Conservation (phyloP, 345 rosid species). For the Hibiscus trionum region DNA sequence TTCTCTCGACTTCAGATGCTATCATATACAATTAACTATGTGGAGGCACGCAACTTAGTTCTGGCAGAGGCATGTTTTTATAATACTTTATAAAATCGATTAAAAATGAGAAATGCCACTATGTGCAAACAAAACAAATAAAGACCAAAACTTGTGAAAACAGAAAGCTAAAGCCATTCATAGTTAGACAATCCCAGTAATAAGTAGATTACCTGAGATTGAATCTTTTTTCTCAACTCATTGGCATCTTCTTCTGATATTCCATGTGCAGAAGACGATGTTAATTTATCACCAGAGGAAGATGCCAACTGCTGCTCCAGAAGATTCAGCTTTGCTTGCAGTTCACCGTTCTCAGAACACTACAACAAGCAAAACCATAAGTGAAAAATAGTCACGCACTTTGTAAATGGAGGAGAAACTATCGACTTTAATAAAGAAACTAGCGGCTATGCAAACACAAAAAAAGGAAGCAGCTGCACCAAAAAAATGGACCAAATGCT, state of each 20-base stretch:
- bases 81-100: too few species aligned
- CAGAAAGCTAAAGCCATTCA: neutral
- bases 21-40: neutral
- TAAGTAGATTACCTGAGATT: conserved; percentile 52
- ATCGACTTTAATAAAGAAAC: neutral
- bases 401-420: conserved; percentile 6
- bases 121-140: too few species aligned
- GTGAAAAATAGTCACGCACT: neutral
- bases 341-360: conserved; percentile 77
- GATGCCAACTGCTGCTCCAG: conserved; percentile 67
- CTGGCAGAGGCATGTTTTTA: too few species aligned
- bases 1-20: neutral
- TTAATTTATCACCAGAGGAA: conserved; percentile 30
- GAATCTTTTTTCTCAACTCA: conserved; percentile 70
- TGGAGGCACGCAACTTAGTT: neutral
- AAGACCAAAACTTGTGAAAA: neutral
- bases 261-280: conserved; percentile 32
- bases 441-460: too few species aligned
- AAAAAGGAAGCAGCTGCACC: too few species aligned
- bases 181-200: conserved; percentile 8
- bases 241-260: conserved; percentile 46
- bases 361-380: conserved; percentile 22
- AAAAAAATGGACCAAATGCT: neutral
- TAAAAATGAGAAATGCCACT: too few species aligned
- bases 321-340: conserved; percentile 62